A percentile compares a stretch with the other conserved stretches of the same genome.
Evolutionary conservation across 768 basidiomycete genomes (phyloP).

Genomic region (Tubosaeta sp.): DNA sequence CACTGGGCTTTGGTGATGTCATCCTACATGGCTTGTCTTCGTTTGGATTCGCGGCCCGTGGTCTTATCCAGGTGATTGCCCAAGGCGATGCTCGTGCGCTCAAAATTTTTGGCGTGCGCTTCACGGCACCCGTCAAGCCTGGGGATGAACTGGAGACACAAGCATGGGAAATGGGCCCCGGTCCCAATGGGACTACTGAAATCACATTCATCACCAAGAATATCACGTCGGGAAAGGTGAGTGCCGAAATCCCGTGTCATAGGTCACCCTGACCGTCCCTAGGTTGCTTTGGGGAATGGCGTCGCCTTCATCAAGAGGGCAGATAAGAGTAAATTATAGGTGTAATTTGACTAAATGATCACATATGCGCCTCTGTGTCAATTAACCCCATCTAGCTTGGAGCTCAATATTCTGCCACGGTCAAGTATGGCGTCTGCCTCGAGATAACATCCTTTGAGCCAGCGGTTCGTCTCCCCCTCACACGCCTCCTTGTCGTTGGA

Average conservation of each 20-base stretch:
- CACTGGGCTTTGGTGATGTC: conserved; percentile 75
- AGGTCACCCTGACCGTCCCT: not conserved
- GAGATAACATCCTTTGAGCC: conserved; percentile 88
- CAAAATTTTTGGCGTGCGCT: conserved; percentile 66
- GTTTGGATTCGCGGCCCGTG: conserved; percentile 79
- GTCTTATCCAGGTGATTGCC: conserved; percentile 60
- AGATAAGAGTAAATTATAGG: conserved; percentile 41
- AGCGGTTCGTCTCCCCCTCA: conserved; percentile 59
- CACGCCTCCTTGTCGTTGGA: conserved; percentile 28
- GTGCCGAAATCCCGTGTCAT: conserved; percentile 4
- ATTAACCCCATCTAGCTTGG: conserved; percentile 14
- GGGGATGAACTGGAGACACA: conserved; percentile 77
- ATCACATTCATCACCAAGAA: conserved; percentile 62
- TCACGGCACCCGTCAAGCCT: conserved; percentile 81
- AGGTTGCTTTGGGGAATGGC: conserved; percentile 57
- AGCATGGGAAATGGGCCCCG: conserved; percentile 72
- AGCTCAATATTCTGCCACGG: conserved; percentile 49
- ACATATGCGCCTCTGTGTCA: not conserved
- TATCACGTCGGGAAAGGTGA: conserved; percentile 54
- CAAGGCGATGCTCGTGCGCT: conserved; percentile 58
- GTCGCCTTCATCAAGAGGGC: conserved; percentile 59
- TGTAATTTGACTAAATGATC: not conserved
- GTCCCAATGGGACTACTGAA: conserved; percentile 54
- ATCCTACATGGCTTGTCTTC: conserved; percentile 84
- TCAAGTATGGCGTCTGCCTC: conserved; percentile 61